Percentiles rank a stretch among this genome's conserved stretches.
Evolutionary conservation across 75 land plant species (phyloP).

Genomic region (Ceratopteris richardii): DNA sequence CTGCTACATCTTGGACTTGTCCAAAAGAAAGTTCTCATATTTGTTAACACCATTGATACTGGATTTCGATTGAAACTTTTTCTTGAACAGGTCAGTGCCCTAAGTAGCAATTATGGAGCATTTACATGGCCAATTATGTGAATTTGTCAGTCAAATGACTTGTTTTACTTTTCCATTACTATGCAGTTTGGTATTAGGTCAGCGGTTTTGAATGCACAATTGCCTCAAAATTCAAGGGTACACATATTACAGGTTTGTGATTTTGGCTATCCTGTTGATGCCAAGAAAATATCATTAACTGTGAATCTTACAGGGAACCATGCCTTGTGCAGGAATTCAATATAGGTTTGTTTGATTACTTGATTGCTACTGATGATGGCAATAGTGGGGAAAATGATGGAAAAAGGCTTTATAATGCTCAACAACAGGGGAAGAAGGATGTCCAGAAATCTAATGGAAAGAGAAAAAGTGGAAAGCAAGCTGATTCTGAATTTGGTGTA

Average conservation of each 20-base stretch:
- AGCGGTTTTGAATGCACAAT: slow-evolving; percentile 85
- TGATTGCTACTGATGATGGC: slow-evolving; percentile 84
- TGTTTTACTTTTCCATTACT: background rate
- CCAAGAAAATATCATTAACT: background rate
- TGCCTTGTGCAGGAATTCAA: slow-evolving; percentile 65
- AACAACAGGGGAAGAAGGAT: slow-evolving; percentile 9
- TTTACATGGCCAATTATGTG: background rate
- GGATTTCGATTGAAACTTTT: slow-evolving; percentile 77
- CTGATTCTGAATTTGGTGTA: slow-evolving; percentile 92
- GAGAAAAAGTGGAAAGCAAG: slow-evolving; percentile 9
- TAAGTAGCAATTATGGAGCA: background rate
- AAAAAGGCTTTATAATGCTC: slow-evolving; percentile 10
- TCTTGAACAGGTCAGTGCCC: slow-evolving; percentile 66
- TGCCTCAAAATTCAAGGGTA: slow-evolving; percentile 92
- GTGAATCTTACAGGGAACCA: background rate
- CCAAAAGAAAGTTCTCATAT: slow-evolving; percentile 84
- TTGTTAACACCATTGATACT: slow-evolving; percentile 75
- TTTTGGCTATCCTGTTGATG: background rate
- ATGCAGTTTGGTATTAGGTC: slow-evolving; percentile 84
- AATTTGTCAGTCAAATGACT: too few species aligned
- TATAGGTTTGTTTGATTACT: slow-evolving; percentile 77
- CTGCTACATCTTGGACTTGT: slow-evolving; percentile 70
- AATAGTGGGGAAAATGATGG: slow-evolving; percentile 30
- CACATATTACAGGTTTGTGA: slow-evolving; percentile 77
- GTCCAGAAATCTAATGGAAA: slow-evolving; percentile 39